Conservation (phyloP, 208 protist genomes). For the Crithidia mellificae region DNA sequence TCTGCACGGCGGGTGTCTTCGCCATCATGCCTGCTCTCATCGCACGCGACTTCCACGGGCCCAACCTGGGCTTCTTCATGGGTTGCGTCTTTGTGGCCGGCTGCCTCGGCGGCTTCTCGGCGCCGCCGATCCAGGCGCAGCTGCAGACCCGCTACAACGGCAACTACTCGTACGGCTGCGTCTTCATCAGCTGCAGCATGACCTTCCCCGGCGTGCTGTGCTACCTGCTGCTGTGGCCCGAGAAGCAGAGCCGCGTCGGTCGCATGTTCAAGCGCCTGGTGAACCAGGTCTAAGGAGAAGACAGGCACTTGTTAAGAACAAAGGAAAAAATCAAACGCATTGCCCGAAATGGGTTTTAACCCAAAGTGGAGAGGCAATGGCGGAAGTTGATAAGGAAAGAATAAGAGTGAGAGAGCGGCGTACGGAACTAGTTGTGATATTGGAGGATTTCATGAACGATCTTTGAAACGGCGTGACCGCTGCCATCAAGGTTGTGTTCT, state of each 20-base stretch:
- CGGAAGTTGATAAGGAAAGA: too few species aligned
- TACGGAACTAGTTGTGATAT: too few species aligned
- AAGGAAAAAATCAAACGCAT: too few species aligned
- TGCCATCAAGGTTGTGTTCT: too few species aligned
- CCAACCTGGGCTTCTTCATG: slow-evolving; percentile 84
- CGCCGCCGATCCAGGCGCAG: slow-evolving; percentile 73
- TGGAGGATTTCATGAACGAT: too few species aligned
- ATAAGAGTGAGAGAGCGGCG: too few species aligned
- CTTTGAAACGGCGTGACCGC: too few species aligned
- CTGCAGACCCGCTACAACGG: slow-evolving; percentile 62
- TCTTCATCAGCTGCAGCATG: slow-evolving; percentile 77
- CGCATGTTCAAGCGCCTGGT: slow-evolving; percentile 22
- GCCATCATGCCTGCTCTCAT: slow-evolving; percentile 82
- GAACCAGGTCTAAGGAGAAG: slow-evolving; percentile 1
- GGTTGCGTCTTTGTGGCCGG: slow-evolving; percentile 69
- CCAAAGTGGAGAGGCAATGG: too few species aligned
- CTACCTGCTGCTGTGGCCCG: slow-evolving; percentile 59
- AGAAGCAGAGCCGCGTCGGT: slow-evolving; percentile 47
- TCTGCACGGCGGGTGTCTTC: slow-evolving; percentile 85
- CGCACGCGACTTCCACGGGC: slow-evolving; percentile 64
- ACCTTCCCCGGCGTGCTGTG: slow-evolving; percentile 60
- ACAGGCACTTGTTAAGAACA: neutral
- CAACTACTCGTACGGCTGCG: slow-evolving; percentile 77
- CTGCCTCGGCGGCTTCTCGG: slow-evolving; percentile 73
- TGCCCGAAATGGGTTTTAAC: too few species aligned